Conservation (phyloP, 345 rosid genomes). For the Cardamine chenopodiifolia region DNA sequence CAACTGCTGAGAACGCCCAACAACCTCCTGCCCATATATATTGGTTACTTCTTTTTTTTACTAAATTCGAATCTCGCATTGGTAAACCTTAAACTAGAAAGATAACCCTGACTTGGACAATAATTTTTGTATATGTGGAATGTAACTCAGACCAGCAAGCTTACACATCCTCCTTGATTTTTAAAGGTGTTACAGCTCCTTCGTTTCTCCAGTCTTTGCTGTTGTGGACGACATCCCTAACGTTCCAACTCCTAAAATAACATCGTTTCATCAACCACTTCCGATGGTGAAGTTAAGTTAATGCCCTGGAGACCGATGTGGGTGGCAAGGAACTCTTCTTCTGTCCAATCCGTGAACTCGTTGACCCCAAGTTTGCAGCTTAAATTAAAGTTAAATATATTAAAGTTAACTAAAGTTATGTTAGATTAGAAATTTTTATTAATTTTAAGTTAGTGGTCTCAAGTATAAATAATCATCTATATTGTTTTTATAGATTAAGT, state of each 20-base stretch:
- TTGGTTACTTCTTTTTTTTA: neutral
- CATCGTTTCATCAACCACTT: neutral
- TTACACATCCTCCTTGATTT: constrained; percentile 49
- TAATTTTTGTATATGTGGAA: neutral
- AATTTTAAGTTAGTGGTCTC: too few relatives aligned
- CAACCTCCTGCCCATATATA: constrained; percentile 50
- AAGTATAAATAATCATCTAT: too few relatives aligned
- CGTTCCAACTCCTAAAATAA: constrained; percentile 34
- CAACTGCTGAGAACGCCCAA: constrained; percentile 68
- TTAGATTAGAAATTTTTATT: too few relatives aligned
- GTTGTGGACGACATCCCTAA: neutral
- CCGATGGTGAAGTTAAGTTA: constrained; percentile 17
- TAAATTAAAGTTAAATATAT: too few relatives aligned
- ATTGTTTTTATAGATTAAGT: too few relatives aligned
- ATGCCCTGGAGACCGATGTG: constrained; percentile 42
- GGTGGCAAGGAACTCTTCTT: constrained; percentile 57
- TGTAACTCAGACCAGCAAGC: neutral
- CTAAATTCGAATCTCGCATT: neutral
- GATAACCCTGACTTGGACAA: neutral
- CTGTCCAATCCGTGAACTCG: constrained; percentile 54
- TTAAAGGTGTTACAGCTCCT: constrained; percentile 52
- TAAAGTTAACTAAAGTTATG: too few relatives aligned
- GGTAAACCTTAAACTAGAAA: neutral
- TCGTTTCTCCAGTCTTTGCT: constrained; percentile 47
- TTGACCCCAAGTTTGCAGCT: constrained; percentile 58